A percentile compares a stretch with the other conserved stretches of the same genome.
Evolutionary conservation across 129 eudicot species (phyloP).

Genomic region (Smallanthus sonchifolius): DNA sequence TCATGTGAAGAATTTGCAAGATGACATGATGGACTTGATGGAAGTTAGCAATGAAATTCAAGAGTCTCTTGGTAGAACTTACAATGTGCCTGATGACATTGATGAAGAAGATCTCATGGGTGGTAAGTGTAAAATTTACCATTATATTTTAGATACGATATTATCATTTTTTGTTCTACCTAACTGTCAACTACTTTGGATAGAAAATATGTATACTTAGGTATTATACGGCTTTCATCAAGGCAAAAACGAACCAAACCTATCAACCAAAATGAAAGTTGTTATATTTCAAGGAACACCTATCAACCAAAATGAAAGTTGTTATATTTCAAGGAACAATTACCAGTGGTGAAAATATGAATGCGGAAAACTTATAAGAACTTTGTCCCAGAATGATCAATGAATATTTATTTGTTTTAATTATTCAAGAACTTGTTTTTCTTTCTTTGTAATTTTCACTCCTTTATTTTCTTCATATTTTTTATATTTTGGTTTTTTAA

Average conservation of each 20-base stretch:
- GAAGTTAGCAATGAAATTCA: constrained; percentile 90
- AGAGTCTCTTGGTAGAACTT: constrained; percentile 89
- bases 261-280: not conserved
- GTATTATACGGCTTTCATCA: not conserved
- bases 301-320: not conserved
- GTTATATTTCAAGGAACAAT: not conserved
- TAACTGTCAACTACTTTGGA: not conserved
- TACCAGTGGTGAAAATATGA: not conserved
- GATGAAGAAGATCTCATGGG: constrained; percentile 98
- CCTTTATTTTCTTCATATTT: not conserved
- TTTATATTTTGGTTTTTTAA: not conserved
- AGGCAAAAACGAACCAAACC: not conserved
- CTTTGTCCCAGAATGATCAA: not conserved
- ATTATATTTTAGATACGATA: not conserved
- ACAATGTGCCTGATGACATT: constrained; percentile 86
- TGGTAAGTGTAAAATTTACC: constrained; percentile 38
- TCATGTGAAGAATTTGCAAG: constrained; percentile 76
- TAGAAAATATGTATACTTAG: not conserved
- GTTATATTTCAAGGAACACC: not conserved
- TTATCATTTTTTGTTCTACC: not conserved
- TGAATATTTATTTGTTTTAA: not conserved
- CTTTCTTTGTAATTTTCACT: not conserved
- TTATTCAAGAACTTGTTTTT: not conserved
- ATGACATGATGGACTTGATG: constrained; percentile 95
- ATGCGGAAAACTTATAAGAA: not conserved